Evolutionary conservation across 2,329 filamentous ascomycete species (phyloP).

Genomic region (Chalaropsis ovoidea): DNA sequence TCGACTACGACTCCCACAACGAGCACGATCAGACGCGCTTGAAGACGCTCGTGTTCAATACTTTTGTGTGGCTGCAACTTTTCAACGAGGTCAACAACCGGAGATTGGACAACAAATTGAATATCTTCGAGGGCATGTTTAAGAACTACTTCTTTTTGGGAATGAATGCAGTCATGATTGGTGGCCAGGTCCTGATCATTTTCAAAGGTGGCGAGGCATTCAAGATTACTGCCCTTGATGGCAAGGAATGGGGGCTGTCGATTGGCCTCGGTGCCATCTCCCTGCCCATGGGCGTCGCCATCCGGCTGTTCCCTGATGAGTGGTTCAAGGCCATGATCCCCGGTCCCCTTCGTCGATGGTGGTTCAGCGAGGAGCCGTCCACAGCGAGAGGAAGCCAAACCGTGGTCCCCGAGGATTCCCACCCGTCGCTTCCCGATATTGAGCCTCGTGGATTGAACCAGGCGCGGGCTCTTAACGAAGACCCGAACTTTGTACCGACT

Average conservation of each 20-base stretch:
- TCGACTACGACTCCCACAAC: conserved; percentile 39
- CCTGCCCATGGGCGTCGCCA: conserved; percentile 60
- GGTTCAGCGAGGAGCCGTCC: conserved; percentile 5
- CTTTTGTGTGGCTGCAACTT: conserved; percentile 63
- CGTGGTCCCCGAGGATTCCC: not conserved
- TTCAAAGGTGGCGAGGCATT: conserved; percentile 72
- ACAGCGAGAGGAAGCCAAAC: not conserved
- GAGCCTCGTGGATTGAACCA: not conserved
- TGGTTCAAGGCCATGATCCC: conserved; percentile 30
- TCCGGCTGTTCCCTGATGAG: conserved; percentile 64
- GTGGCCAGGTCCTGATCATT: conserved; percentile 73
- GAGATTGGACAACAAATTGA: conserved; percentile 76
- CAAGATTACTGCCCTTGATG: conserved; percentile 52
- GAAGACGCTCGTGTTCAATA: conserved; percentile 57
- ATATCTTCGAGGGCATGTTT: conserved; percentile 73
- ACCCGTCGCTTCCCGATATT: not conserved
- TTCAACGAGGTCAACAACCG: conserved; percentile 80
- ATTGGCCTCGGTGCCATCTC: conserved; percentile 67
- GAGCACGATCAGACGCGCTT: conserved; percentile 37
- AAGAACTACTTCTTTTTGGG: conserved; percentile 72
- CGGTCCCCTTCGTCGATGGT: conserved; percentile 20
- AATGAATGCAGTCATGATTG: conserved; percentile 74
- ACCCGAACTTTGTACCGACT: conserved; percentile 20
- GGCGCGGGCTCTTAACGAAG: conserved; percentile 5
- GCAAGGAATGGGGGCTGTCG: conserved; percentile 72